Base-by-base conservation (phyloP, 805 yeast species). In the Priceomyces fermenticarens region DNA sequence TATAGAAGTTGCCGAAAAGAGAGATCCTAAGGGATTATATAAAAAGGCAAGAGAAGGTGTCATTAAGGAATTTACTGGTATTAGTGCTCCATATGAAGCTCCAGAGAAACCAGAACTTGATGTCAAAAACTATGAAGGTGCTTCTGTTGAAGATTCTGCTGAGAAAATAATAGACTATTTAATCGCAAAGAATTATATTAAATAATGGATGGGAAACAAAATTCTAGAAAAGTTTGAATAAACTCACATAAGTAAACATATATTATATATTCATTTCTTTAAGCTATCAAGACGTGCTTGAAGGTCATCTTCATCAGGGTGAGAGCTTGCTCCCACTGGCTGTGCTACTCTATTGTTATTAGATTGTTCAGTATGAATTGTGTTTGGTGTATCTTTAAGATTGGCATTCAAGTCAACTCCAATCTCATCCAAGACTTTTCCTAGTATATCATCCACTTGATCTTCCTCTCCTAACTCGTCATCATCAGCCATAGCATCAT, bases 21-120 rank as follows among this genome's bases (percentile, higher is more conserved):
- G 98, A 70, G 98, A 91, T 65, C 98, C 98, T 48, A 91, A 91
- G 72, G 98, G 98, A 10, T 72, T 91, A 51, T 91, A 91, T 73
- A 89, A 89, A 68, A 91, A 91, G 76, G 98, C 98, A 12, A 81
- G 97, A 64, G 93, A 89, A 57, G 98, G 98, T 28, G 70, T 85
- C 46, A 90, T 90, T 63, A 87, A 87, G 67, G 96, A 90, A 59
- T 90, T 90, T 70, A 90, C 98, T 11, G 98, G 98, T 42, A 85
- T 90, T 43, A 82, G 89, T 49, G 97, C 97, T 9, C 98, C 98
- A 30, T 90, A 90, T 63, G 98, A 90, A 72, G 93, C 86, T 3
- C 98, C 98, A 38, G 84, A 76, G 51, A 56, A 65, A 28, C 88
- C 98, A 20, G 98, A 90, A 68, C 73, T 90, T 44, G 90, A 84